Evolutionary conservation across 345 rosid species (phyloP).

Genomic region (Ceriops zippeliana): DNA sequence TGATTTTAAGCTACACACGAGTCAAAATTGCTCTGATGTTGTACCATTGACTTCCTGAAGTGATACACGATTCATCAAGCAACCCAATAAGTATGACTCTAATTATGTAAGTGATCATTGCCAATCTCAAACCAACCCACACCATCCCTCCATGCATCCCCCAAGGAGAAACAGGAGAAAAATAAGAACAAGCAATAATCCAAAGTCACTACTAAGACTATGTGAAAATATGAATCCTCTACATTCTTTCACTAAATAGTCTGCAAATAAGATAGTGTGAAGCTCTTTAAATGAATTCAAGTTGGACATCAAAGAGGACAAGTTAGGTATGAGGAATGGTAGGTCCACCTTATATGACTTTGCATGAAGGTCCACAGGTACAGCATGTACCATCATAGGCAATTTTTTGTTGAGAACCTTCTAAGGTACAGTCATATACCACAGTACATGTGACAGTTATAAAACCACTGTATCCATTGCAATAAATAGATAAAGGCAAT

Average conservation of each 20-base stretch:
- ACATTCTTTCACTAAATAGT: background rate
- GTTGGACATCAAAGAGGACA: background rate
- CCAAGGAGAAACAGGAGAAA: background rate
- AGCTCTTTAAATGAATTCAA: background rate
- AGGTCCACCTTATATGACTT: background rate
- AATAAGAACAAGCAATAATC: background rate
- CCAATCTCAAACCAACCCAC: background rate
- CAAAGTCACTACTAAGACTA: background rate
- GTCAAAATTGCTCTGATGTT: too few relatives aligned
- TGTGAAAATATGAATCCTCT: background rate
- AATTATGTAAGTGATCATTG: background rate
- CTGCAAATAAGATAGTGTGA: background rate
- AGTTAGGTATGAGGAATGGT: background rate
- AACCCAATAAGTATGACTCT: background rate
- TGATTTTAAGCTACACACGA: too few relatives aligned
- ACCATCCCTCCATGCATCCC: background rate
- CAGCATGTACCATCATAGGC: background rate
- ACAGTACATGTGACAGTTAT: background rate
- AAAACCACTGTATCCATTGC: background rate
- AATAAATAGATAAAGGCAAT: background rate
- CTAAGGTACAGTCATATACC: conserved; percentile 9
- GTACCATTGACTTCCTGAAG: too few relatives aligned
- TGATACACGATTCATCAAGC: too few relatives aligned
- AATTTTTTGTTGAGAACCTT: background rate
- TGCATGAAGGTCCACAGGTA: conserved; percentile 1